phyloP scores from a whole-genome alignment of 495 filamentous ascomycete species.

The Tuber brumale region DNA sequence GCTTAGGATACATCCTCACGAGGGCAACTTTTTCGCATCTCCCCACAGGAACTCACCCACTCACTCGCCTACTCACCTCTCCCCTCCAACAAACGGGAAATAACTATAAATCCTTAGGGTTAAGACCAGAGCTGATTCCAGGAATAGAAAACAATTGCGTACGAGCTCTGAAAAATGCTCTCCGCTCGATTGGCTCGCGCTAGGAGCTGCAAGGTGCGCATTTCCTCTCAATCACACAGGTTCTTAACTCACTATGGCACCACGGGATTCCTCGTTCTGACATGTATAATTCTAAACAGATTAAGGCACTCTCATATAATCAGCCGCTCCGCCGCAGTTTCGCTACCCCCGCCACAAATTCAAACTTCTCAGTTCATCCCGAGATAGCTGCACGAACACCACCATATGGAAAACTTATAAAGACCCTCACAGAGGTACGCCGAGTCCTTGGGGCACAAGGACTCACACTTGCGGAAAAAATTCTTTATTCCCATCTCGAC shows the following conservation, averaged over 20 bases:
- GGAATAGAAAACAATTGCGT: background rate
- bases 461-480: constrained; percentile 92
- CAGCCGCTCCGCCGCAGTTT: constrained; percentile 33
- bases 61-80: background rate
- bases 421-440: constrained; percentile 59
- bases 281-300: background rate
- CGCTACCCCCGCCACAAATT: constrained; percentile 41
- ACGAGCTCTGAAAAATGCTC: background rate
- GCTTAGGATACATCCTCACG: background rate
- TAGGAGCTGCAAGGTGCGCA: constrained; percentile 18
- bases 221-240: background rate
- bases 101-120: background rate
- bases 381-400: constrained; percentile 51
- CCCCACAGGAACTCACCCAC: background rate
- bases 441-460: constrained; percentile 61
- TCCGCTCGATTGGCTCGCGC: constrained; percentile 14
- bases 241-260: background rate
- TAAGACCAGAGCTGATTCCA: background rate
- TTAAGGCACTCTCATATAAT: background rate
- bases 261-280: background rate
- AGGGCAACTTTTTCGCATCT: background rate
- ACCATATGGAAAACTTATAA: constrained; percentile 58
- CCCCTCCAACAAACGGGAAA: background rate
- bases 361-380: constrained; percentile 30
- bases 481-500: constrained; percentile 90